Evolutionary conservation across 345 rosid genomes (phyloP).

Genomic region (Trapa bicornis): DNA sequence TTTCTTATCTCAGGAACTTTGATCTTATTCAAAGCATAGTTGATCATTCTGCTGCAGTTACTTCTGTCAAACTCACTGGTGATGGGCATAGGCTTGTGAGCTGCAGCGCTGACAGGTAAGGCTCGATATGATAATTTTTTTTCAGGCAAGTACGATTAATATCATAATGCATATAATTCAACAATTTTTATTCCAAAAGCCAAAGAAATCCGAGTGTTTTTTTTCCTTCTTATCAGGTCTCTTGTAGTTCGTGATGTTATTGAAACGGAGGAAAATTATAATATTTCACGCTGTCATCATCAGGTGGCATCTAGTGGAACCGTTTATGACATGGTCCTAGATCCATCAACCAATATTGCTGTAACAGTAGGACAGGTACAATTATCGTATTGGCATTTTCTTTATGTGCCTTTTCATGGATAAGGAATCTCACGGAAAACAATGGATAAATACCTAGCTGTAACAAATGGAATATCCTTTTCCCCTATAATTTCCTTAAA

Average conservation of each 20-base stretch:
- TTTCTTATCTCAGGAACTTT: conserved; percentile 49
- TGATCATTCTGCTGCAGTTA: conserved; percentile 70
- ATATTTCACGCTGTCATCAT: conserved; percentile 43
- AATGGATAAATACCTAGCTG: not conserved
- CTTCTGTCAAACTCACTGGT: conserved; percentile 50
- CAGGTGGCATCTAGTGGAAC: conserved; percentile 66
- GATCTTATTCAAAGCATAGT: conserved; percentile 42
- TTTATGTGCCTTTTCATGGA: not conserved
- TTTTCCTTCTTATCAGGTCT: conserved; percentile 29
- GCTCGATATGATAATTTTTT: not conserved
- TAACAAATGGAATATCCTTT: not conserved
- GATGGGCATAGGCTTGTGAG: conserved; percentile 49
- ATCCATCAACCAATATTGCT: conserved; percentile 44
- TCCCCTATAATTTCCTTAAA: not conserved
- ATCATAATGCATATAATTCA: not conserved
- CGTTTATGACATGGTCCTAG: conserved; percentile 70
- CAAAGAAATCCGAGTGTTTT: not conserved
- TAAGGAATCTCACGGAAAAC: not conserved
- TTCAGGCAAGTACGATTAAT: not conserved
- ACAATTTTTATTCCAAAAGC: not conserved
- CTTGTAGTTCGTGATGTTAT: conserved; percentile 50
- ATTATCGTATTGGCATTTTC: conserved; percentile 6
- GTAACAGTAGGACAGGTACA: conserved; percentile 75
- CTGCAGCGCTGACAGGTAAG: conserved; percentile 77
- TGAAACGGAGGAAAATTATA: conserved; percentile 22